Evolutionary conservation across 345 rosid genomes (phyloP), one percentile per base, ranked within the genome.

Genomic region (Salix koriyanagi): DNA sequence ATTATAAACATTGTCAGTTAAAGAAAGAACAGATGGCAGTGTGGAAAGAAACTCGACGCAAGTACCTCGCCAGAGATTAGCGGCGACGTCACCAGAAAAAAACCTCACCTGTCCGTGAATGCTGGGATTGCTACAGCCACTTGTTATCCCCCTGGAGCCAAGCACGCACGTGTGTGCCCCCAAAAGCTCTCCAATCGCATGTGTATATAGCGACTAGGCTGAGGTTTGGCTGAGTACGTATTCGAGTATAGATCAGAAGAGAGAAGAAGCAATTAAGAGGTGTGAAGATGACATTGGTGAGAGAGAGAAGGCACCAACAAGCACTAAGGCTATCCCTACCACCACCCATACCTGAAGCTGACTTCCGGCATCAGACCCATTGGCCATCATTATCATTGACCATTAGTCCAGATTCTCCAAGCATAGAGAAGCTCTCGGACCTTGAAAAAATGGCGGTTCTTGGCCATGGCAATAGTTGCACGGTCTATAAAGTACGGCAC

Each of bases 381-480:
- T 73, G 46, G 2, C 75, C 79, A 25, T 71, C 79, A 0, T 26
- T 48, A 15, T 28, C 67, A 12, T 26, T 77, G 2, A 37, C 75
- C 5, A n/a, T 56, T 15, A 83, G 79, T 56, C 85, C 86, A 1
- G 80, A 80, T 21, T 83, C 88, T 15, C 86, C 87, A 0, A 86
- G 67, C 50, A 75, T 88, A 1, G 77, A 88, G 37, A 80, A 50
- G 69, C 78, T 85, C 36, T 28, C 90, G 2, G 90, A 87, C 67
- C 83, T 87, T 2, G 87, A 89, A 69, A 90, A 88, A 64, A 73
- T 92, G 61, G 3, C 74, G 1, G 89, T 89, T 34, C 78, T 90
- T n/a, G 95, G 95, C 25, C 86, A 78, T 2, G 95, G 97, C 28
- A 84, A 75, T 68, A 87, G 90, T 5, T 88, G 90, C 13, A 88